These are phyloP conservation scores for Penicillium aurantiogriseum DNA, from an alignment of 2,329 filamentous ascomycete species.

Conservation along the genomic window DNA sequence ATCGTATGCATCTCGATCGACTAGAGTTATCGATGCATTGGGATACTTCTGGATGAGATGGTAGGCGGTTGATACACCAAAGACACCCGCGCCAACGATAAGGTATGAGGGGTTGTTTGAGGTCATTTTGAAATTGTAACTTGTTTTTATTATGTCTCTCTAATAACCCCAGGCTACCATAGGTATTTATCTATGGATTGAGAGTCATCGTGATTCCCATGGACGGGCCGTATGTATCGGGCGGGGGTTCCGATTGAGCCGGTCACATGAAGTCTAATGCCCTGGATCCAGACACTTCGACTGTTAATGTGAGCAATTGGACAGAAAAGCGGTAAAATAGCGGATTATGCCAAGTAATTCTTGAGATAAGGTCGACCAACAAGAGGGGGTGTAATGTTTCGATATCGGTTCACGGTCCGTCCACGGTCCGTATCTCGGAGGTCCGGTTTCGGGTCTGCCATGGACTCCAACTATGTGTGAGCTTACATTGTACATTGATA, in stretches of 20 bases:
- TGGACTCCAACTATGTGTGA: too few species aligned
- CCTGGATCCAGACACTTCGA: not conserved
- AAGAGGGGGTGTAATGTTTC: not conserved
- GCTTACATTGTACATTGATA: too few species aligned
- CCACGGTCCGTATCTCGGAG: not conserved
- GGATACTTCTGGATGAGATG: conserved; percentile 31
- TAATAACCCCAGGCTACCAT: not conserved
- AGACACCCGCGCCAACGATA: conserved; percentile 29
- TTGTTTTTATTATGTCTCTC: not conserved
- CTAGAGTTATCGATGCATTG: conserved; percentile 27
- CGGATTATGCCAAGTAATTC: not conserved
- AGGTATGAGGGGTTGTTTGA: conserved; percentile 26
- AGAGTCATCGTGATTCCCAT: not conserved
- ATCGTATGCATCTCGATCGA: conserved; percentile 34
- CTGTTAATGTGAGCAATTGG: not conserved
- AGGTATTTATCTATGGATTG: conserved; percentile 5
- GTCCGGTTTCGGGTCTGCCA: not conserved
- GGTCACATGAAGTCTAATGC: conserved; percentile 16
- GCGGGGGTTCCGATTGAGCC: conserved; percentile 14
- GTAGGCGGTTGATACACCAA: conserved; percentile 31
- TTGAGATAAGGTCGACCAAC: not conserved
- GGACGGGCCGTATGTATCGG: conserved; percentile 9
- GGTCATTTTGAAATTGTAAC: conserved; percentile 11
- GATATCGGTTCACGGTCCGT: not conserved
- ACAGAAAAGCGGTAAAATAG: not conserved